phyloP scores from a whole-genome alignment of 257 asterid genomes.

The Lycium barbarum region DNA sequence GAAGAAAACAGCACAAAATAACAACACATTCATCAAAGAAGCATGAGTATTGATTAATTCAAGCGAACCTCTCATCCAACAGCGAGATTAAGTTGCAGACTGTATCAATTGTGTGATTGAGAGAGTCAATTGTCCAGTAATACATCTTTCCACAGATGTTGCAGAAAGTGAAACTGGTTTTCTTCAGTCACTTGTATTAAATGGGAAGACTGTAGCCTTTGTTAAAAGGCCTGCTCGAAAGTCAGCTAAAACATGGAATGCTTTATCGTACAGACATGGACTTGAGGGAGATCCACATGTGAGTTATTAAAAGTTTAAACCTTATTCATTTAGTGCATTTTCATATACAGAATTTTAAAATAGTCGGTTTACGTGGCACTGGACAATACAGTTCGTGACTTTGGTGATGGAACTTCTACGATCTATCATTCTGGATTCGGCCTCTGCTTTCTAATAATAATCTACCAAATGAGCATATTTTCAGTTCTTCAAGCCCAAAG shows the following conservation, averaged over 20 bases:
- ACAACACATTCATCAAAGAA: no score
- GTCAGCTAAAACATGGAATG: slow-evolving; percentile 97
- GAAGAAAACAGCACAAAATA: no score
- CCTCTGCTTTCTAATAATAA: background rate
- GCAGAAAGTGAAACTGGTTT: slow-evolving; percentile 92
- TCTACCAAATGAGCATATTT: background rate
- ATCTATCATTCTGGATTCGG: background rate
- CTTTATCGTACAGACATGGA: slow-evolving; percentile 85
- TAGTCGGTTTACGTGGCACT: background rate
- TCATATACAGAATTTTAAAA: background rate
- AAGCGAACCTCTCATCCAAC: no score
- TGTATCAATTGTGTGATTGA: no score
- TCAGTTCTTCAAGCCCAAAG: background rate
- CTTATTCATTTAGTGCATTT: background rate
- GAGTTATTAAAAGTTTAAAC: slow-evolving; percentile 27
- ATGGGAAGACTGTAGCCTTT: slow-evolving; percentile 92
- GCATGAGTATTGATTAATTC: no score
- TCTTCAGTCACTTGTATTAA: slow-evolving; percentile 75
- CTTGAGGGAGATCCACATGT: slow-evolving; percentile 92
- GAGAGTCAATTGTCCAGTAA: slow-evolving; percentile 57
- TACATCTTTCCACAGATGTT: slow-evolving; percentile 95
- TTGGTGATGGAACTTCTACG: background rate
- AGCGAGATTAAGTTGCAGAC: no score
- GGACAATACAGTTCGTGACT: background rate
- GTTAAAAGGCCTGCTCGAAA: slow-evolving; percentile 86